Evolutionary conservation across 1,139 yeast genomes (phyloP), one percentile per base, ranked within the genome.

Genomic region (Lodderomyces beijingensis): DNA sequence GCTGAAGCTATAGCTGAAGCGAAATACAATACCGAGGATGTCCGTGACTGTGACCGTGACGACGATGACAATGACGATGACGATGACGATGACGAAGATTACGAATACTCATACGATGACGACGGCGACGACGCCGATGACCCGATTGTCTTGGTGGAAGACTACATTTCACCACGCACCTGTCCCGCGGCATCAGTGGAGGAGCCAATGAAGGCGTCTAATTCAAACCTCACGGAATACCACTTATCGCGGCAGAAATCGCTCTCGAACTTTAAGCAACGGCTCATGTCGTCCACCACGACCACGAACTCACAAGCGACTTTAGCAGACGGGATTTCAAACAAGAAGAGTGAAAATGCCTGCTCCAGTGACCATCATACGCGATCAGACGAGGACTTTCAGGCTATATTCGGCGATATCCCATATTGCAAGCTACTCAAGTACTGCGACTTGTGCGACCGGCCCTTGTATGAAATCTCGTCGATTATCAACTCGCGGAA

Each of bases 371-470:
- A n/a, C n/a, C n/a, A n/a, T n/a, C n/a, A n/a, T n/a, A n/a, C n/a
- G n/a, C n/a, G n/a, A n/a, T n/a, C n/a, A n/a, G n/a, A n/a, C 14
- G 67, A 62, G 28, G 54, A 65, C 37, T 42, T 64, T 25, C 66
- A 65, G 42, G 64, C 59, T 31, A 59, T 67, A 12, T 65, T 65
- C 44, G 71, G 72, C 15, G 52, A 55, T 32, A 52, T 65, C 18
- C 71, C 70, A 0, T 70, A 70, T 5, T 43, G 62, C 8, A 63
- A 62, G 31, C 44, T 57, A 24, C 50, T 79, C 35, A 75, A 74
- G 43, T 65, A 74, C 47, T 80, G 88, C 48, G 77, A 78, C 16
- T 59, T 79, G 10, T 80, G 88, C 50, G 84, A 79, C 29, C 74
- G 69, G 36, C 84, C 86, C 5, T 51, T 80, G 15, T 80, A 79